Evolutionary conservation across 1,284 basidiomycete genomes (phyloP), one percentile per base, ranked within the genome.

Genomic region (Cryptococcus amylolentus): DNA sequence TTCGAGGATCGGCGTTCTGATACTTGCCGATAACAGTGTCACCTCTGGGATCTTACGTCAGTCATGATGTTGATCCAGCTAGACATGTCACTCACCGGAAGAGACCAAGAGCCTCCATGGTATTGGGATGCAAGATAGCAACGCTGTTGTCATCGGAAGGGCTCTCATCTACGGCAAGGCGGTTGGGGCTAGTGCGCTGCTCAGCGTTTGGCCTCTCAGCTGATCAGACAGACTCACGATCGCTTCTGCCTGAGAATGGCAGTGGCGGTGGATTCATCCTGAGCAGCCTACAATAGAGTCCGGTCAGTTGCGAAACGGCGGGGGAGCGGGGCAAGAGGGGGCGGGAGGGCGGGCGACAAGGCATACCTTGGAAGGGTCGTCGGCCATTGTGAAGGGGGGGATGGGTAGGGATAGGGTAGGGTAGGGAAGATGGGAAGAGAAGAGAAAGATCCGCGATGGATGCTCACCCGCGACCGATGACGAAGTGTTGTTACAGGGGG

Each of bases 191-290:
- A 67, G 6, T 65, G 49, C 18, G 37, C 9, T 10, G 41, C 1
- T 42, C 20, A 42, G 16, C 16, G 8, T n/a, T 42, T 6, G 31
- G 7, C 1, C 31, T 35, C 31, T 10, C 31, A 3, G 7, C 6
- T 35, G 31, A 35, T 10, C 40, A 31, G 10, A 35, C 4, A 12
- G 23, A 84, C 91, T 68, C 75, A 95, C 93, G 90, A 93, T 83
- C 94, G 94, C 88, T 96, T 97, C 65, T 87, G 88, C 63, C 93
- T 82, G 60, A 97, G 81, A 75, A 97, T 96, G 48, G 93, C 92
- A 35, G 93, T 96, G n/a, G 92, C 89, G 57, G 84, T 82, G 12
- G 69, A 70, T 57, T 76, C 73, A 64, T 73, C 71, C 12, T 62
- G 55, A 39, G 63, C 66, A 39, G 73, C 61, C 73, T 75, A 51